Evolutionary conservation across 2,329 filamentous ascomycete genomes (phyloP), one percentile per base, ranked within the genome.

Genomic region (Ophiostoma australiae): DNA sequence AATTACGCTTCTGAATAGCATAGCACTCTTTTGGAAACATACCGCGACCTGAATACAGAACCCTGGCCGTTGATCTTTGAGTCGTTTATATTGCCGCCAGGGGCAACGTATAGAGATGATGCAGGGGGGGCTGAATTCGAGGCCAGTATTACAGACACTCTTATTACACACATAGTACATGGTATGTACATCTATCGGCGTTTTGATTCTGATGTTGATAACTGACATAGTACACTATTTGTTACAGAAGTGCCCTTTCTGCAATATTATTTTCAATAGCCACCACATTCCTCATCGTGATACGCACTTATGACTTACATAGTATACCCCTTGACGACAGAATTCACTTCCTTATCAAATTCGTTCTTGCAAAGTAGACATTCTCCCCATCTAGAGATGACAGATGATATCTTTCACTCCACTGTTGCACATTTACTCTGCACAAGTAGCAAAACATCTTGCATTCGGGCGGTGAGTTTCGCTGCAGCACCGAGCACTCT

Each of bases 21-120:
- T 48, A 48, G 52, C 10, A 27, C 52, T 58, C 52, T 58, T 58
- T 58, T 58, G 52, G 52, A 58, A 58, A 58, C 10, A 58, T 27
- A 23, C 52, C 52, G 52, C 52, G 52, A 27, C 52, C 52, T 58
- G n/a, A 55, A 13, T 13, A 58, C 52, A 23, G 4, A 27, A 58
- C n/a, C 52, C 52, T 20, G 23, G 52, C 23, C n/a, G 52, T 10
- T 27, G 52, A 58, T 58, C 52, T 58, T 4, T 27, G 11, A 58
- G 10, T 58, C 10, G 17, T 58, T 20, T 15, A 58, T 31, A 58
- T 58, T 58, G 23, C 15, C 52, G 23, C 23, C 52, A 58, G 52
- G 52, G 52, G 52, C 23, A 58, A 58, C 52, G 44, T 17, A 48
- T 17, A 48, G 44, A 48, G 44, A 20, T 39, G 52, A 58, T 23